Conservation (phyloP, 2,329 filamentous ascomycete genomes). For the Akanthomyces dipterigenus region DNA sequence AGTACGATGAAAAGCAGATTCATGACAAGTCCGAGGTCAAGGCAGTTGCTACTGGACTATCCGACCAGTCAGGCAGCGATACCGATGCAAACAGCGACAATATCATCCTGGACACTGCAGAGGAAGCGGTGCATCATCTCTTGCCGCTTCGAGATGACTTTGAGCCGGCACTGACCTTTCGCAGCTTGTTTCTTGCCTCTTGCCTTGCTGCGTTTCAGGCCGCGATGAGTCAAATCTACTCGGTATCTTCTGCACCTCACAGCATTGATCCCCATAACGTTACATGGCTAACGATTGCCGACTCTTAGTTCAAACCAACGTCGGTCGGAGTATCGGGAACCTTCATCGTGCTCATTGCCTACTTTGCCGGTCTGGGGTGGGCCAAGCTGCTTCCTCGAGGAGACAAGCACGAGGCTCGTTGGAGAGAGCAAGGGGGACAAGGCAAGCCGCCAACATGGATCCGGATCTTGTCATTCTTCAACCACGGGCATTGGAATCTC, state of each 20-base stretch:
- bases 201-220: conserved; percentile 45
- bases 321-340: conserved; percentile 40
- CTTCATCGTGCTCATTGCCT: conserved; percentile 51
- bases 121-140: conserved; percentile 42
- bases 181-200: conserved; percentile 44
- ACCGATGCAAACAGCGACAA: conserved; percentile 21
- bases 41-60: not conserved
- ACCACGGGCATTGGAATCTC: conserved; percentile 43
- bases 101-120: conserved; percentile 43
- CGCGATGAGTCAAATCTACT: conserved; percentile 50
- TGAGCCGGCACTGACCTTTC: conserved; percentile 46
- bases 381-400: conserved; percentile 43
- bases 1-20: not conserved
- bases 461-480: conserved; percentile 36
- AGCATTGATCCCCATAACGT: too few species aligned
- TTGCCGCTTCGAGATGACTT: conserved; percentile 46
- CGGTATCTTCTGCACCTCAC: conserved; percentile 22
- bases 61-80: not conserved
- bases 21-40: not conserved
- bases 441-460: conserved; percentile 38
- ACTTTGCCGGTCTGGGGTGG: conserved; percentile 47
- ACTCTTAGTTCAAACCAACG: conserved; percentile 46
- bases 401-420: conserved; percentile 40
- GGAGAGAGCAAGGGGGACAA: conserved; percentile 34
- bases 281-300: not conserved